Base-by-base conservation (phyloP, 495 filamentous ascomycete genomes). In the Neurospora intermedia region DNA sequence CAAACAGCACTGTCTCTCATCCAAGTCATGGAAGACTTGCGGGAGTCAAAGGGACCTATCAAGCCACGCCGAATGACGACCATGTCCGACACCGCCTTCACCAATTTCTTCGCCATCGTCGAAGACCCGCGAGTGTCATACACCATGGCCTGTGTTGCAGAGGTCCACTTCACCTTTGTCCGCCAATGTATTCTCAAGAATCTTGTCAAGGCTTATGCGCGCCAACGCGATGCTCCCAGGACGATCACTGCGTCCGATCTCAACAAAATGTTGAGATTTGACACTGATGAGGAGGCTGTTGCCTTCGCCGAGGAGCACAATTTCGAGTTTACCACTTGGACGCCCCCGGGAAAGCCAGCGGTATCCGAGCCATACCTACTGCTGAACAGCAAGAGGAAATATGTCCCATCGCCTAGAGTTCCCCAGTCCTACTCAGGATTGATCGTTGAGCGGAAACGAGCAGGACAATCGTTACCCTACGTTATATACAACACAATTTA, bases 81-180 rank as follows among this genome's bases (percentile, higher is more conserved):
- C 85, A 41, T 81, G n/a, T 71, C 90, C 2, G 88, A 91, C 71
- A 87, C 89, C 4, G 90, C 90, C 69, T 91, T 88, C 76, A 77
- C 85, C 23, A 87, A 89, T 38, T 96, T 96, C 78, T 98, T 96
- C 82, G 84, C 84, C 3, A 84, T 96, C 45, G 83, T 98, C 48
- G 85, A 89, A 71, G 90, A 91, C 11, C 86, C 86, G 2, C 81
- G 85, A 70, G 88, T 94, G 2, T 93, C 95, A 0, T 98, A 97
- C 80, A 87, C 94, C 23, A 95, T 96, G 91, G 95, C 92, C 7
- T 98, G 95, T 79, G 91, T 97, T 46, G 94, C 94, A 3, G 94
- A 98, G 78, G 90, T 94, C 18, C 92, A 94, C 75, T 98, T 98
- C 82, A 92, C 90, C 70, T 83, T 89, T 18, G 84, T 98, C 35